phyloP scores from a whole-genome alignment of 495 filamentous ascomycete species.

The Hypoxylon perforatum region DNA sequence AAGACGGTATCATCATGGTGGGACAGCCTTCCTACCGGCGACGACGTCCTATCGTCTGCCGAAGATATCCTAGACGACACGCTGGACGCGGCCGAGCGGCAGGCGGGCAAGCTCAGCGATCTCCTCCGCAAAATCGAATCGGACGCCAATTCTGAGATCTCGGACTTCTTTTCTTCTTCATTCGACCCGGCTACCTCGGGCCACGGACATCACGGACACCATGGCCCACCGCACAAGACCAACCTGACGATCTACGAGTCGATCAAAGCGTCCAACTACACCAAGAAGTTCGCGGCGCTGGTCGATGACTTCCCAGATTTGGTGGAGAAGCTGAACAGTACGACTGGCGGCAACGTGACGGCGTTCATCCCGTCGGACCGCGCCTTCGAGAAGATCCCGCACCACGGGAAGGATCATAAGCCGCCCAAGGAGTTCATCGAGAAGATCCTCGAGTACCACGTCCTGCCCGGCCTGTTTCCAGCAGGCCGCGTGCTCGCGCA shows the following conservation, averaged over 20 bases:
- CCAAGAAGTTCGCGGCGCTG: conserved; percentile 76
- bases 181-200: conserved; percentile 36
- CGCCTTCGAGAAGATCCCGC: conserved; percentile 76
- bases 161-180: conserved; percentile 36
- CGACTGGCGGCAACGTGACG: conserved; percentile 72
- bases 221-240: conserved; percentile 40
- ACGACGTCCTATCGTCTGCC: conserved; percentile 52
- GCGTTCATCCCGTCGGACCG: conserved; percentile 82
- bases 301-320: conserved; percentile 77
- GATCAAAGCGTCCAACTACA: conserved; percentile 77
- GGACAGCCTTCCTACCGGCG: conserved; percentile 9
- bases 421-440: conserved; percentile 72
- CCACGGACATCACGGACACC: conserved; percentile 38
- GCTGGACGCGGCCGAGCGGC: conserved; percentile 46
- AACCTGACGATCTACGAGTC: conserved; percentile 81
- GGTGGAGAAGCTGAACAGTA: conserved; percentile 75
- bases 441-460: conserved; percentile 75
- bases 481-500: conserved; percentile 65
- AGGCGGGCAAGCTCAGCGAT: conserved; percentile 40
- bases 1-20: conserved; percentile 28
- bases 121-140: conserved; percentile 9
- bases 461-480: conserved; percentile 70
- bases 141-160: conserved; percentile 17
- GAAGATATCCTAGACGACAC: conserved; percentile 52
- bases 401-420: conserved; percentile 58